A percentile compares a stretch with the other conserved stretches of the same genome.
Evolutionary conservation across 2,329 filamentous ascomycete species (phyloP).

Genomic region (Ceratocystis harringtonii): DNA sequence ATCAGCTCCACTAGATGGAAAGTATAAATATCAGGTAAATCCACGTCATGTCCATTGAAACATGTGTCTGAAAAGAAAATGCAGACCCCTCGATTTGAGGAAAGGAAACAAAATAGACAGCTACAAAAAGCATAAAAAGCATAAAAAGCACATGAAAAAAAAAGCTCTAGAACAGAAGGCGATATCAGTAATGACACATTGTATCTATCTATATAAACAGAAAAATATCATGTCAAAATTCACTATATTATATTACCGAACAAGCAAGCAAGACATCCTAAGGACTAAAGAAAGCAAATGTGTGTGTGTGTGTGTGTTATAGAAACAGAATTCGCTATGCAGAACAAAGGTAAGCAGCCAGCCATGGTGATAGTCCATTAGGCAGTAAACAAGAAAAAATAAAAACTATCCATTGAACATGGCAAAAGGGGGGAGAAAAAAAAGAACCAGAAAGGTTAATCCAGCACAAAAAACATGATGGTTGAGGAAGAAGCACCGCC

Average conservation of each 20-base stretch:
- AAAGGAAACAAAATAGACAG: too few relatives aligned
- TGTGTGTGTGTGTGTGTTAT: not conserved
- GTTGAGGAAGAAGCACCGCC: not conserved
- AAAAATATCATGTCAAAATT: not conserved
- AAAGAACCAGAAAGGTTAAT: not conserved
- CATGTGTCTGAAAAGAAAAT: too few relatives aligned
- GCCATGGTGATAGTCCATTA: not conserved
- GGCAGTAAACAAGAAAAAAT: not conserved
- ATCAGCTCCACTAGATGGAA: too few relatives aligned
- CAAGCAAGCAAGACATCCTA: not conserved
- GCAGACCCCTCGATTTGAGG: too few relatives aligned
- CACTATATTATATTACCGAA: not conserved
- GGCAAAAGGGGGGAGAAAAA: not conserved
- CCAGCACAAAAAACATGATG: not conserved
- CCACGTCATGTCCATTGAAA: too few relatives aligned
- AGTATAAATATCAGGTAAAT: too few relatives aligned
- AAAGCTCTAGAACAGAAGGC: too few relatives aligned
- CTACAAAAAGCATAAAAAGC: too few relatives aligned
- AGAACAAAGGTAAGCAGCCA: not conserved
- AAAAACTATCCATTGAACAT: not conserved
- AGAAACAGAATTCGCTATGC: not conserved
- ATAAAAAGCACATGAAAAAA: too few relatives aligned
- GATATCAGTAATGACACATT: too few relatives aligned
- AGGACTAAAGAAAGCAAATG: not conserved
- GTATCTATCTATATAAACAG: not conserved